phyloP scores from a whole-genome alignment of 345 rosid species.

The Acer yangbiense region DNA sequence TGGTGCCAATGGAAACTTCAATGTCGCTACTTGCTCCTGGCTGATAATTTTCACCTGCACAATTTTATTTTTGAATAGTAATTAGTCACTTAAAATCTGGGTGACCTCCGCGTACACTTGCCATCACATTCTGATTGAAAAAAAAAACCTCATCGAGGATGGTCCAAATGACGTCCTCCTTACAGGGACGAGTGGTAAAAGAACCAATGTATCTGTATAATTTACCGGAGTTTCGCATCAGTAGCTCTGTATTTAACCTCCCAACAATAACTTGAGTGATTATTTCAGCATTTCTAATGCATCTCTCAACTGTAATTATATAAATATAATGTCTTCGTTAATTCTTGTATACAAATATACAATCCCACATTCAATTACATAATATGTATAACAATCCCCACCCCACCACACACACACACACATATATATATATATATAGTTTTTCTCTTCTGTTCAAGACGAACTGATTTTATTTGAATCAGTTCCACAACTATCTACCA shows the following conservation, averaged over 20 bases:
- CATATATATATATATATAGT: too few species aligned
- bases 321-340: too few species aligned
- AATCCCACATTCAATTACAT: too few species aligned
- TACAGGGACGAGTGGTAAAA: constrained; percentile 85
- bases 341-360: too few species aligned
- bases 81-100: too few species aligned
- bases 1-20: constrained; percentile 50
- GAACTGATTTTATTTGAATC: too few species aligned
- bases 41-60: constrained; percentile 64
- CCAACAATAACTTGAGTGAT: constrained; percentile 50
- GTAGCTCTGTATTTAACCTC: constrained; percentile 34
- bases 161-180: constrained; percentile 60
- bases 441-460: too few species aligned
- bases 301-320: constrained; percentile 38
- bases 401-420: too few species aligned
- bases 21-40: constrained; percentile 54
- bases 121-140: not conserved
- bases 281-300: constrained; percentile 38
- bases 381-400: too few species aligned
- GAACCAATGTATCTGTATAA: constrained; percentile 77
- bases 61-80: not conserved
- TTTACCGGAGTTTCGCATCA: constrained; percentile 43
- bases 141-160: constrained; percentile 52
- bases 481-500: too few species aligned
- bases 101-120: too few species aligned